Evolutionary conservation across 352 stramenopile species (phyloP).

Genomic region (Phytophthora colocasiae): DNA sequence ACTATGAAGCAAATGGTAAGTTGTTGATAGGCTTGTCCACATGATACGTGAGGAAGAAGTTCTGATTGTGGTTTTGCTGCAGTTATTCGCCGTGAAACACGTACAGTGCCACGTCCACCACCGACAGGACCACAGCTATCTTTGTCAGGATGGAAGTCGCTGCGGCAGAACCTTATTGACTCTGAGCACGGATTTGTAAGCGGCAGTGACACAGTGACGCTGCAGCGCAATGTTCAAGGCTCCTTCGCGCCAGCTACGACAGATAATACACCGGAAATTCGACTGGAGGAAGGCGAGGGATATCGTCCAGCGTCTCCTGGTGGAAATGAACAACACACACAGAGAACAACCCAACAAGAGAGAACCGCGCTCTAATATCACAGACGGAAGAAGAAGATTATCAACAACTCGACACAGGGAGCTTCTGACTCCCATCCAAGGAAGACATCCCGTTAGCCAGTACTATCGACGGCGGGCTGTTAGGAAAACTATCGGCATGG

Average conservation of each 20-base stretch:
- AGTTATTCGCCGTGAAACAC: slow-evolving; percentile 19
- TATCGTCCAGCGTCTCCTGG: slow-evolving; percentile 34
- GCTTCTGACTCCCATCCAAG: background rate
- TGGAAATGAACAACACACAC: slow-evolving; percentile 17
- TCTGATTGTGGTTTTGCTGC: slow-evolving; percentile 5
- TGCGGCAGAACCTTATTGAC: slow-evolving; percentile 66
- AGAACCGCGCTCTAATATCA: slow-evolving; percentile 13
- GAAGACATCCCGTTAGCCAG: slow-evolving; percentile 5
- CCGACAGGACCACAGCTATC: slow-evolving; percentile 47
- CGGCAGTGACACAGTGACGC: slow-evolving; percentile 12
- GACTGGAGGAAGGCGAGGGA: slow-evolving; percentile 34
- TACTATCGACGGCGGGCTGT: slow-evolving; percentile 10
- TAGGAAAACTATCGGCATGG: slow-evolving; percentile 15
- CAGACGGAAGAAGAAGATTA: slow-evolving; percentile 1
- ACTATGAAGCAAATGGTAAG: slow-evolving; percentile 19
- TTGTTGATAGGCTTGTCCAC: background rate
- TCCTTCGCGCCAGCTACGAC: slow-evolving; percentile 7
- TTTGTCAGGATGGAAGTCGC: slow-evolving; percentile 59
- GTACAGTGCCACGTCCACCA: slow-evolving; percentile 12
- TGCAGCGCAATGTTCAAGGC: slow-evolving; percentile 17
- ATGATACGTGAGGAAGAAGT: background rate
- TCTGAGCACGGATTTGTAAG: slow-evolving; percentile 39
- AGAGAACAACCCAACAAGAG: slow-evolving; percentile 14
- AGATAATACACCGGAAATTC: slow-evolving; percentile 11
- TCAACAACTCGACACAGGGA: slow-evolving; percentile 6